phyloP scores from a whole-genome alignment of 257 asterid species.

The Capsicum rhomboideum region DNA sequence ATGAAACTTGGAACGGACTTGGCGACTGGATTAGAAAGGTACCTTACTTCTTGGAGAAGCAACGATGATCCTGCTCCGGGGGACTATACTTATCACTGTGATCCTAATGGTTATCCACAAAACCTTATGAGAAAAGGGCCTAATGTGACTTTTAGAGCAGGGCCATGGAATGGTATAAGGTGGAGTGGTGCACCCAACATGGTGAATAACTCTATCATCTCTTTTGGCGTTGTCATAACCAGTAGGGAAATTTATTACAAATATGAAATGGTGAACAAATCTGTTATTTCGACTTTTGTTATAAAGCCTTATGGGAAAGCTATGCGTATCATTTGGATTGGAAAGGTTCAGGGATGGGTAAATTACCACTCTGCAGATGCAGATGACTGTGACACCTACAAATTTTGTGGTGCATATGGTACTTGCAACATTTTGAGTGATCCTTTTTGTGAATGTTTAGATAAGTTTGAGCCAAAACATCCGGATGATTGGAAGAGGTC shows the following conservation, averaged over 20 bases:
- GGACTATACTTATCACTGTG: conserved; percentile 14
- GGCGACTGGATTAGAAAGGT: conserved; percentile 18
- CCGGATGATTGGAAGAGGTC: conserved; percentile 6
- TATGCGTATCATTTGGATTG: conserved; percentile 6
- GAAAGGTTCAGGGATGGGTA: conserved; percentile 7
- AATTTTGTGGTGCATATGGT: conserved; percentile 19
- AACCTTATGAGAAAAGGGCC: neutral
- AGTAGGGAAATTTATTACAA: conserved; percentile 12
- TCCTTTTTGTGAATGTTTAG: conserved; percentile 19
- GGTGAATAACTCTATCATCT: conserved; percentile 1
- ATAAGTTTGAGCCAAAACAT: conserved; percentile 14
- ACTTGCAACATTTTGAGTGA: conserved; percentile 7
- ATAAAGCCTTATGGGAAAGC: neutral
- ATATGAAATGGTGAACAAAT: neutral
- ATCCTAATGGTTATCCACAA: conserved; percentile 31
- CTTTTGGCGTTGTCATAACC: neutral
- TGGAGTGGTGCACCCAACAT: conserved; percentile 20
- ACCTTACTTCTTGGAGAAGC: conserved; percentile 29
- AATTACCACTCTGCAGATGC: conserved; percentile 6
- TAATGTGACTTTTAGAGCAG: neutral
- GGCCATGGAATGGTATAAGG: conserved; percentile 34
- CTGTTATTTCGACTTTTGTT: conserved; percentile 2
- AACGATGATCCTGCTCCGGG: conserved; percentile 35
- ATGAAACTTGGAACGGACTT: conserved; percentile 42
- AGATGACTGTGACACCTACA: conserved; percentile 15